Percentiles rank a stretch among this genome's conserved stretches.
phyloP scores from a whole-genome alignment of 1,284 basidiomycete genomes.

The Ganoderma boninense region DNA sequence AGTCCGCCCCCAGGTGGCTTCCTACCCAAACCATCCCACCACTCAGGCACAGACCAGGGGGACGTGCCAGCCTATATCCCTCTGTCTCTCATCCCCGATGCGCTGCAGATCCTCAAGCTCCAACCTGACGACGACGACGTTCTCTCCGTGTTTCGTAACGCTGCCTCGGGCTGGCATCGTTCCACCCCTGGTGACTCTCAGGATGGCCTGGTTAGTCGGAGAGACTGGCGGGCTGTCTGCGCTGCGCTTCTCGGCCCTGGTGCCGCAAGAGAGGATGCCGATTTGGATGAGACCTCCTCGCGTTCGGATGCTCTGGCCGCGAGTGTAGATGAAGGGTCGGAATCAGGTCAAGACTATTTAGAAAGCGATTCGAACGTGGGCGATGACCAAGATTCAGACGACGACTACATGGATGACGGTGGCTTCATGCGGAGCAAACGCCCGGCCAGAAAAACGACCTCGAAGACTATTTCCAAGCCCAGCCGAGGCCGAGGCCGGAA shows the following conservation, averaged over 20 bases:
- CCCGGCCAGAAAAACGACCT: neutral
- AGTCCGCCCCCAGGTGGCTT: constrained; percentile 12
- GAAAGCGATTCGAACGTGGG: constrained; percentile 6
- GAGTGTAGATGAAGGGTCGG: constrained; percentile 30
- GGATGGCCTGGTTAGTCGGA: constrained; percentile 51
- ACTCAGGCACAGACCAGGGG: constrained; percentile 22
- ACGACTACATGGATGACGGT: constrained; percentile 42
- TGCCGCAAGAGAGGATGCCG: constrained; percentile 40
- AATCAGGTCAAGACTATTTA: constrained; percentile 38
- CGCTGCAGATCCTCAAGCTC: constrained; percentile 69
- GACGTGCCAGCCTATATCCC: constrained; percentile 48
- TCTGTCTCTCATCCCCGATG: constrained; percentile 65
- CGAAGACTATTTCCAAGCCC: neutral
- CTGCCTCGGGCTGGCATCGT: constrained; percentile 68
- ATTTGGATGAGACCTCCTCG: constrained; percentile 38
- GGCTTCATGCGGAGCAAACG: constrained; percentile 29
- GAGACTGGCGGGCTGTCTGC: constrained; percentile 81
- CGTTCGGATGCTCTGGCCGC: constrained; percentile 38
- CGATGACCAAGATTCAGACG: constrained; percentile 34
- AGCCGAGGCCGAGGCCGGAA: neutral
- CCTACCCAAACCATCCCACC: constrained; percentile 13
- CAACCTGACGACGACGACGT: constrained; percentile 73
- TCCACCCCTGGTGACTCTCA: constrained; percentile 21
- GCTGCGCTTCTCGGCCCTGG: constrained; percentile 60
- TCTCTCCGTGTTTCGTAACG: constrained; percentile 73